A percentile compares a stretch with the other conserved stretches of the same genome.
Conservation (phyloP, 1,284 basidiomycete genomes). For the Taiwanofungus camphoratus region DNA sequence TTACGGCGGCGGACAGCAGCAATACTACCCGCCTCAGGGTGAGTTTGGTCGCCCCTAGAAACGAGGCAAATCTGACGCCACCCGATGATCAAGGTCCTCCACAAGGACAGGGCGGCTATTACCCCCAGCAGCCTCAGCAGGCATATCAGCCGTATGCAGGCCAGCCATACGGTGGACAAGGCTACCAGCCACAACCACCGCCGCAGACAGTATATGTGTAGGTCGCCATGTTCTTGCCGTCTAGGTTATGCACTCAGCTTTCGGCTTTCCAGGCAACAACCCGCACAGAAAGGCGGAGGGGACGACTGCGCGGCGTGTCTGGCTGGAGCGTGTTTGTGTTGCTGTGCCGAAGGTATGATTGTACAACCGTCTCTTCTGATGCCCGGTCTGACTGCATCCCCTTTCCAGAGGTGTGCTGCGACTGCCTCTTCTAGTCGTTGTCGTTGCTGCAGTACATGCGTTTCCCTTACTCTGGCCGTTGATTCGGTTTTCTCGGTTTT, state of each 20-base stretch:
- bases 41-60: conserved; percentile 13
- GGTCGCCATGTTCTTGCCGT: conserved; percentile 18
- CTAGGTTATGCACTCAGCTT: not conserved
- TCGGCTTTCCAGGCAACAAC: conserved; percentile 19
- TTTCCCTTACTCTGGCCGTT: conserved; percentile 1
- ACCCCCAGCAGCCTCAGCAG: conserved; percentile 72
- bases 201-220: conserved; percentile 77
- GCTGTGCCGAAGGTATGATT: conserved; percentile 70
- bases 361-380: not conserved
- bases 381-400: conserved; percentile 11
- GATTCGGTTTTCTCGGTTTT: not conserved
- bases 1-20: conserved; percentile 48
- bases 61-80: not conserved
- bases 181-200: conserved; percentile 60
- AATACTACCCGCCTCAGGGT: conserved; percentile 70
- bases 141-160: conserved; percentile 48
- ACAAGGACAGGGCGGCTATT: conserved; percentile 64
- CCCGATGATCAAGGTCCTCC: conserved; percentile 50
- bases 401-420: conserved; percentile 58
- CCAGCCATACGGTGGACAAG: conserved; percentile 26
- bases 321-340: conserved; percentile 67
- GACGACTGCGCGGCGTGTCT: conserved; percentile 66
- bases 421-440: conserved; percentile 54
- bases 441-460: not conserved
- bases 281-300: conserved; percentile 37